Evolutionary conservation across 2,329 filamentous ascomycete species (phyloP), one percentile per base, ranked within the genome.

Genomic region (Akanthomyces uredinophilus): DNA sequence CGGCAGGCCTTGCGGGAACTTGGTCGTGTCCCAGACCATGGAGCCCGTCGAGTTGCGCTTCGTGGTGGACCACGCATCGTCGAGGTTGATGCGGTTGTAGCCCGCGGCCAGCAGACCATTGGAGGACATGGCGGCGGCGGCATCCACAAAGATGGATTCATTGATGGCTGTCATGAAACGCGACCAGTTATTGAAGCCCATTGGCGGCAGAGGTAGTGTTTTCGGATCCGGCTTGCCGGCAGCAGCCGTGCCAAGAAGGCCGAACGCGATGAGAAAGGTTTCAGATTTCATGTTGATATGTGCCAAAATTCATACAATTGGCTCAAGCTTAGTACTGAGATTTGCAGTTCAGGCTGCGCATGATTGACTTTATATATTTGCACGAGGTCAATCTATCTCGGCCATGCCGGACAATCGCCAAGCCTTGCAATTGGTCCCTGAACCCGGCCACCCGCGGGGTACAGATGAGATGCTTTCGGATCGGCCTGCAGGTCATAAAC

Each of bases 141-240:
- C 81, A 5, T 77, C 70, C 5, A 75, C 73, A 61, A 82, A 81
- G 2, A 82, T 68, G 2, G 76, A 75, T 64, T 82, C 76, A 64
- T 80, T 81, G 24, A 81, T 73, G 54, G 74, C 74, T 66, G 78
- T 81, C 71, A 72, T 71, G 67, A 79, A 79, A 43, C 77, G 75
- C 1, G 78, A 72, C 79, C 80, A 82, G 65, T 78, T 79, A 67
- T 81, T 81, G 72, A 80, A 82, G 24, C 78, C 80, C 79, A 82
- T 82, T 8, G 79, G 79, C 0, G 80, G 78, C 2, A 64, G 52
- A 5, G 60, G 65, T 2, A 65, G 61, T 6, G 39, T 44, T 18
- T 44, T 29, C 11, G 57, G 51, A 46, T 57, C 57, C 3, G 57
- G 57, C 39, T 43, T 53, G n/a, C 20, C 57, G 29, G 57, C 57